phyloP scores from a whole-genome alignment of 129 eudicot species.

The Saussurea involucrata region DNA sequence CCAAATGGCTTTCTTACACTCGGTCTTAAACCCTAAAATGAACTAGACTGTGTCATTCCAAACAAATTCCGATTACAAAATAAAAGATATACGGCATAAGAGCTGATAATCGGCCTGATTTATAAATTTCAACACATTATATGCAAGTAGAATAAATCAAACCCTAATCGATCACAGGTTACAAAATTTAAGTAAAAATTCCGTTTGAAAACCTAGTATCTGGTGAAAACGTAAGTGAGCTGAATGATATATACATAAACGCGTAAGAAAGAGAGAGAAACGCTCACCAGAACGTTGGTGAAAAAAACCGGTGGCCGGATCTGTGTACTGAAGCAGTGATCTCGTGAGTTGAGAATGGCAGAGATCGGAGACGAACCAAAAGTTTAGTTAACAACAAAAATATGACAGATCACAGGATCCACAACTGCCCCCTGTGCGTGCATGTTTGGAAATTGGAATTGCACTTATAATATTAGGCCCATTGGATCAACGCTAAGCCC shows the following conservation, averaged over 20 bases:
- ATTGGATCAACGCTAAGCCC: neutral
- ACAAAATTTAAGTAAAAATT: neutral
- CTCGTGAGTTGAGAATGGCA: constrained; percentile 13
- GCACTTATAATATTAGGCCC: neutral
- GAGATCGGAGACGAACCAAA: constrained; percentile 5
- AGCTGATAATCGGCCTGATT: neutral
- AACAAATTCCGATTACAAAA: constrained; percentile 6
- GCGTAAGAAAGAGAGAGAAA: neutral
- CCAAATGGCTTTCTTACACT: constrained; percentile 15
- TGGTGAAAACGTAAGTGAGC: neutral
- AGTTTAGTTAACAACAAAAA: neutral
- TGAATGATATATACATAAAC: neutral
- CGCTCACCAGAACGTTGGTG: constrained; percentile 25
- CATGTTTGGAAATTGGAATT: neutral
- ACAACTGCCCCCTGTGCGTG: neutral
- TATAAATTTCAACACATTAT: constrained; percentile 15
- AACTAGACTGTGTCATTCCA: constrained; percentile 3
- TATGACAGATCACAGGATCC: neutral
- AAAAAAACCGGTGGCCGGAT: constrained; percentile 26
- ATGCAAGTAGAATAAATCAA: neutral
- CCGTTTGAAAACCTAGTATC: constrained; percentile 11
- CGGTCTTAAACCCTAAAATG: constrained; percentile 10
- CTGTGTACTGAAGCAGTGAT: constrained; percentile 21
- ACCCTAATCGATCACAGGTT: neutral
- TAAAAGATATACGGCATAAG: neutral